These are phyloP conservation scores for Fraxinus angustifolia DNA, from an alignment of 305 asterid species.

Conservation along the genomic window DNA sequence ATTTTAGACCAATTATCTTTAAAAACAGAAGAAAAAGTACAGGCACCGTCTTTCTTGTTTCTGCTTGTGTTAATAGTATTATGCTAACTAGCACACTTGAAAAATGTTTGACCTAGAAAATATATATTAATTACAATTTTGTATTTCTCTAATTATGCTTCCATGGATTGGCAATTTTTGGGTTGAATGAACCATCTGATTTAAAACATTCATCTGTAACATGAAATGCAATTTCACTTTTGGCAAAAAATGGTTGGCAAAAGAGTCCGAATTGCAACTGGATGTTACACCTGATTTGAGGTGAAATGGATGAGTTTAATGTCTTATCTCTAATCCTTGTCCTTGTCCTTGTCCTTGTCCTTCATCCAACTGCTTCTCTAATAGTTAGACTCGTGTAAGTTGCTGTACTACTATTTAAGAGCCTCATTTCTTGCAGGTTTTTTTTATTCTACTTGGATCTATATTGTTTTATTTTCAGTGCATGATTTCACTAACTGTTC, in stretches of 20 bases:
- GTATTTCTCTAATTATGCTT: not conserved
- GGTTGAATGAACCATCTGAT: conserved; percentile 1
- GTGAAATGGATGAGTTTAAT: conserved; percentile 10
- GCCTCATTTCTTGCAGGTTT: not conserved
- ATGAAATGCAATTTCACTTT: not conserved
- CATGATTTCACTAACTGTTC: conserved; percentile 6
- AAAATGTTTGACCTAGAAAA: not conserved
- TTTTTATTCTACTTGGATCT: not conserved
- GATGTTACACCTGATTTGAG: not conserved
- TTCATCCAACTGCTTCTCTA: conserved; percentile 2
- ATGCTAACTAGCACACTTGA: not conserved
- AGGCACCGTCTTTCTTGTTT: not conserved
- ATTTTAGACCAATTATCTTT: not conserved
- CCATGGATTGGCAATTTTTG: not conserved
- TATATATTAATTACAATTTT: not conserved
- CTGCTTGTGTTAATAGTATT: not conserved
- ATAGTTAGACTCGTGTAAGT: not conserved
- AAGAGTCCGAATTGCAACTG: not conserved
- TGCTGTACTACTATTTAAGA: not conserved
- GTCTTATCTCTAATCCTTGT: not conserved
- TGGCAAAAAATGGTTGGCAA: not conserved
- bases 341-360: not conserved
- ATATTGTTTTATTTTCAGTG: not conserved
- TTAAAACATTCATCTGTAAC: not conserved
- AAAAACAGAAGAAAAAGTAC: not conserved